Evolutionary conservation across 805 yeast species (phyloP), one percentile per base, ranked within the genome.

Genomic region (Pichia insulana): DNA sequence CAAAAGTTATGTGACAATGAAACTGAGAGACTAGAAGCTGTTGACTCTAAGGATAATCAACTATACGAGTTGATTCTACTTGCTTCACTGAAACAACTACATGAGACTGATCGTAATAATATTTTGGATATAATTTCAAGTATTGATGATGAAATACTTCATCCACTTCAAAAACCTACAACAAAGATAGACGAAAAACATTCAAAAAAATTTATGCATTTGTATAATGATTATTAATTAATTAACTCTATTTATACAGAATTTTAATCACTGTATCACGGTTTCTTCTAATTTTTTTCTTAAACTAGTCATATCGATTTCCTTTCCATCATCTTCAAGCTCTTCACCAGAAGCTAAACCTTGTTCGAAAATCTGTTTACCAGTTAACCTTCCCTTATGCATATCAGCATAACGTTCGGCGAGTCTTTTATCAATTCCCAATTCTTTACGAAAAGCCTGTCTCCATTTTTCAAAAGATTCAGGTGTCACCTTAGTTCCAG

Each of bases 401-500:
- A 79, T 74, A n/a, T 58, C 59, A 31, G 64, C 60, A 46, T 73
- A 71, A 50, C 85, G 69, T 40, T 69, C 65, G 30, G 62, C 63
- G 43, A 76, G 71, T 50, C 78, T 68, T 38, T 73, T 72, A 51
- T 83, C 90, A 48, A 76, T 64, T n/a, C 78, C 76, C 74, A 80
- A 63, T 54, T 85, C 96, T 44, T 68, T 65, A 44, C 94, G 71
- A 62, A 92, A 89, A 40, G 63, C 67, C 3, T 44, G 42, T 55
- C 95, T 70, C 98, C 98, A 90, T 36, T 60, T 69, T 2, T 59
- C 57, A 58, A 75, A 90, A n/a, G 81, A 69, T 51, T 84, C 95
- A 13, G 61, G 64, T 2, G 97, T 90, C 6, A 90, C 96, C 42
- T 83, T 76, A 1, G 97, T 92, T 30, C 98, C 98, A 33, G 71